Conservation (phyloP, 2,329 filamentous ascomycete species). For the Trichoderma sp. region DNA sequence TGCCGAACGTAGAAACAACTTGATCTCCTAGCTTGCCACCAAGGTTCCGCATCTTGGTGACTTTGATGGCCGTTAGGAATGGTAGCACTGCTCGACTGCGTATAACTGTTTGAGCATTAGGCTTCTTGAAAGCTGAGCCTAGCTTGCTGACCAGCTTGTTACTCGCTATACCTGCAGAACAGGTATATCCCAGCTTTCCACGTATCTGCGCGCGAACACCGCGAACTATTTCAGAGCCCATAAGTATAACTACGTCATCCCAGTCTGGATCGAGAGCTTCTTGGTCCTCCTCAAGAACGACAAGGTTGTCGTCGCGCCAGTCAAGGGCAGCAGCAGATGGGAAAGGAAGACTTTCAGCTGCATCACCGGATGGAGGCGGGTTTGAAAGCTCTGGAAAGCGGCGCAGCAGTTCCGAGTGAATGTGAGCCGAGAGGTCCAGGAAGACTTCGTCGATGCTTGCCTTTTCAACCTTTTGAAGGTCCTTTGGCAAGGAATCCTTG, state of each 20-base stretch:
- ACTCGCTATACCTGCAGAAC: conserved; percentile 81
- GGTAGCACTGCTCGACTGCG: conserved; percentile 77
- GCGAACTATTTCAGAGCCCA: conserved; percentile 87
- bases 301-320: conserved; percentile 80
- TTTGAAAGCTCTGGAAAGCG: conserved; percentile 70
- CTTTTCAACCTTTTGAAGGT: conserved; percentile 80
- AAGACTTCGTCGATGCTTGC: conserved; percentile 96
- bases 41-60: conserved; percentile 93
- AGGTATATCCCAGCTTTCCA: conserved; percentile 79
- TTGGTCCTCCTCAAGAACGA: conserved; percentile 73
- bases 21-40: conserved; percentile 93
- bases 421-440: conserved; percentile 82
- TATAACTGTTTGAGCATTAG: conserved; percentile 91
- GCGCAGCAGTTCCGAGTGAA: conserved; percentile 73
- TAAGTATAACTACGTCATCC: conserved; percentile 87
- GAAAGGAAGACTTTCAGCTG: conserved; percentile 68
- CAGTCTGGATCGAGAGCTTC: conserved; percentile 88
- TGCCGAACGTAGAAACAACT: conserved; percentile 76
- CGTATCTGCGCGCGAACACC: conserved; percentile 69
- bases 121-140: conserved; percentile 88
- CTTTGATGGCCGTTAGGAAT: conserved; percentile 84
- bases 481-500: conserved; percentile 68
- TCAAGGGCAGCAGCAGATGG: conserved; percentile 71
- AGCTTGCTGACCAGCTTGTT: conserved; percentile 98
- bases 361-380: conserved; percentile 72